Base-by-base conservation (phyloP, 1,284 basidiomycete genomes). In the Cutaneotrichosporon sp. region DNA sequence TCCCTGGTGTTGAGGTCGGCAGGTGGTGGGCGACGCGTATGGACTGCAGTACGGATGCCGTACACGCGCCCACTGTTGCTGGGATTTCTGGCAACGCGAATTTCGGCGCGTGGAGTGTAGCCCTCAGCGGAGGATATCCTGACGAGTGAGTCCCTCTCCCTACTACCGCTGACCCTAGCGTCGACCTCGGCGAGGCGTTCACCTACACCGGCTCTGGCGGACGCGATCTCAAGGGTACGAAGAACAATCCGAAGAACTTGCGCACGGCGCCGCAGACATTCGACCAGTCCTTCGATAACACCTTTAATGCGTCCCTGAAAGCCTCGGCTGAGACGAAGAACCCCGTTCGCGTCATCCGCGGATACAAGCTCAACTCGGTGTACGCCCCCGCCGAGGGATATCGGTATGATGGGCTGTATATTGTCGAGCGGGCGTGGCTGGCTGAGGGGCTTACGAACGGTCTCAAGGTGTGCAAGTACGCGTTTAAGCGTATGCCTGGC, bases 291-390 rank as follows among this genome's bases (percentile, higher is more conserved):
- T 78, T 75, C 49, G 65, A 72, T 17, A 59, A 68, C 35, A 44
- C 56, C 1, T 55, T 63, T 43, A 78, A 78, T 44, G 75, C 74
- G 2, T 64, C 71, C 2, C 54, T 78, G 1, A 64, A 68, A 46
- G 29, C 22, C 7, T 74, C 71, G 6, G 68, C 68, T 8, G 60
- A 73, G 39, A 74, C 73, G 1, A 52, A 62, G 2, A 68, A 68
- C 41, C 76, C 76, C 0, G 70, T 78, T 7, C 62, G 77, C 22
- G 75, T 78, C 1, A 70, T 78, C 12, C 62, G 77, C n/a, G 76
- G 76, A 0, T 77, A 67, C 64, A 77, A 77, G 63, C 69, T 68
- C 17, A 53, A 60, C 25, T 70, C 64, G 4, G 38, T 47, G 8
- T 71, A 64, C 45, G 67, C 68, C 3, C 66, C 69, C 2, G 42